These are phyloP conservation scores for Citrullus mucosospermus DNA, from an alignment of 306 rosid genomes.

Conservation along the genomic window DNA sequence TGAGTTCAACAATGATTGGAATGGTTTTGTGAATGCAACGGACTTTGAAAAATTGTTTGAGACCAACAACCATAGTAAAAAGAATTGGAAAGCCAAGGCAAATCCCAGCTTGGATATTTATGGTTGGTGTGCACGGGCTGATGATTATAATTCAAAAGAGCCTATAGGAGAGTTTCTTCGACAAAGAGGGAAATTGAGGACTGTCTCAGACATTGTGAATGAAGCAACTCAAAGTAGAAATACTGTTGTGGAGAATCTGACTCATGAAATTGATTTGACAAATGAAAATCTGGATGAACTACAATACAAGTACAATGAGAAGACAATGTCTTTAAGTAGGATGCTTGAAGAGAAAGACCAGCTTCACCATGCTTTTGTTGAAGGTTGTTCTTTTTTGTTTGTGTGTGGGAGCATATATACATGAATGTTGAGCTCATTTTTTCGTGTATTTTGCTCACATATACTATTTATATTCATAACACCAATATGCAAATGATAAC, in stretches of 20 bases:
- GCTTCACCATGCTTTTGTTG: slow-evolving; percentile 56
- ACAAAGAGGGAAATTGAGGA: slow-evolving; percentile 59
- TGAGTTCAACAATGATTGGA: slow-evolving; percentile 59
- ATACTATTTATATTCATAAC: not conserved
- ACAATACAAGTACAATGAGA: slow-evolving; percentile 57
- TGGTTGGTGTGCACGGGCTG: slow-evolving; percentile 91
- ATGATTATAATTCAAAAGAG: slow-evolving; percentile 51
- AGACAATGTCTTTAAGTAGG: slow-evolving; percentile 66
- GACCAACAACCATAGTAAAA: slow-evolving; percentile 32
- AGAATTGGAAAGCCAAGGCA: slow-evolving; percentile 40
- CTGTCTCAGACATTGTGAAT: slow-evolving; percentile 61
- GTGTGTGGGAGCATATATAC: not conserved
- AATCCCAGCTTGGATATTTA: slow-evolving; percentile 30
- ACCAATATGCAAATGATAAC: not conserved
- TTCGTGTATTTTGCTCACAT: not conserved
- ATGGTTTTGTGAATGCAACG: slow-evolving; percentile 60
- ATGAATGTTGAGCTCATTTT: not conserved
- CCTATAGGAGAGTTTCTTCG: slow-evolving; percentile 73
- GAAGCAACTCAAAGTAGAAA: slow-evolving; percentile 54
- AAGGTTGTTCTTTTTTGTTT: slow-evolving; percentile 37
- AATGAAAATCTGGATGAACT: slow-evolving; percentile 54
- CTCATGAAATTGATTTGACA: slow-evolving; percentile 54
- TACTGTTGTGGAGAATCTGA: slow-evolving; percentile 49
- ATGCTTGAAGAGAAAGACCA: slow-evolving; percentile 76
- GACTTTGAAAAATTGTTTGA: slow-evolving; percentile 66